Percentiles rank a stretch among this genome's conserved stretches.
Conservation (phyloP, 2,329 filamentous ascomycete genomes). For the Alternaria panax region DNA sequence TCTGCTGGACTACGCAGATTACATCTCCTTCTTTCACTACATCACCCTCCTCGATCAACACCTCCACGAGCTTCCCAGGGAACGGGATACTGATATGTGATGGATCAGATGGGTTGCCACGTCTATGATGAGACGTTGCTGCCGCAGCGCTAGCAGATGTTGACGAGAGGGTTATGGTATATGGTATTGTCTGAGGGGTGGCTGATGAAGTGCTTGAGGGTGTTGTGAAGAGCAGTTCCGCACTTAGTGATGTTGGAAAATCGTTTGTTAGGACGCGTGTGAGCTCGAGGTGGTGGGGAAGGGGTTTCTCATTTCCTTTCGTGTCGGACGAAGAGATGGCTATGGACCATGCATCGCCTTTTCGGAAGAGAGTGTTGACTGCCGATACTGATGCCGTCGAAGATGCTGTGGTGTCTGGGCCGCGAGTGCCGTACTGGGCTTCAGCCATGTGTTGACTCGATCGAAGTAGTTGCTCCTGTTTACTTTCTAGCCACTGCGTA, state of each 20-base stretch:
- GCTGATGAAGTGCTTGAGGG: conserved; percentile 57
- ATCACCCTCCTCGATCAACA: conserved; percentile 64
- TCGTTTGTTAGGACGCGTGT: conserved; percentile 65
- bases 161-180: conserved; percentile 55
- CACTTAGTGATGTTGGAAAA: conserved; percentile 63
- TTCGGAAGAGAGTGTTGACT: conserved; percentile 60
- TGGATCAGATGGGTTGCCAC: conserved; percentile 59
- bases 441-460: conserved; percentile 25
- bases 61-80: conserved; percentile 66
- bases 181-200: conserved; percentile 47
- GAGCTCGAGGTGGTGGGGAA: conserved; percentile 61
- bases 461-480: conserved; percentile 53
- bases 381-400: conserved; percentile 12
- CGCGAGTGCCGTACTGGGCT: neutral
- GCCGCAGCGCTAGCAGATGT: conserved; percentile 55
- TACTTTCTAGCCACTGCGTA: conserved; percentile 65
- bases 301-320: conserved; percentile 11
- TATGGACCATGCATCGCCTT: conserved; percentile 66
- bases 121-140: conserved; percentile 53
- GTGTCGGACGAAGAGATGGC: conserved; percentile 50
- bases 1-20: conserved; percentile 68
- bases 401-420: neutral
- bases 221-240: conserved; percentile 61
- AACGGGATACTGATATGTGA: conserved; percentile 65
- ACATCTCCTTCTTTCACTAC: conserved; percentile 62